phyloP scores from a whole-genome alignment of 345 rosid genomes.

The Acer yangbiense region DNA sequence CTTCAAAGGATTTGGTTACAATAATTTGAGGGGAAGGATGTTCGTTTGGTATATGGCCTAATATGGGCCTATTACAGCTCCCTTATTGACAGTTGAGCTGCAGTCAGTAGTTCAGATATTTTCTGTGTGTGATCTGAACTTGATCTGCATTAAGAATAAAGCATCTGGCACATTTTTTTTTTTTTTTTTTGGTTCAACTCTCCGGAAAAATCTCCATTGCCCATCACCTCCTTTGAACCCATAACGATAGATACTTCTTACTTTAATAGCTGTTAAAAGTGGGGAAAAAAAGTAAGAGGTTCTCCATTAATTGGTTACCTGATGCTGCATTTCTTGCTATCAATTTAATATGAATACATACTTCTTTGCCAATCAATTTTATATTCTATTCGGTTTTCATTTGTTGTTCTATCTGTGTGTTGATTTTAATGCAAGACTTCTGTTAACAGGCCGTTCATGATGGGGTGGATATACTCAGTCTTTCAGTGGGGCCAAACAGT shows the following conservation, averaged over 20 bases:
- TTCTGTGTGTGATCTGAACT: neutral
- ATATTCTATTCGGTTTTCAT: constrained; percentile 6
- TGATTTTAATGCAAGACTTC: constrained; percentile 21
- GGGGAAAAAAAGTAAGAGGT: neutral
- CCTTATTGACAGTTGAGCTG: neutral
- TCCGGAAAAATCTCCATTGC: constrained; percentile 3
- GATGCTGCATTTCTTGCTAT: neutral
- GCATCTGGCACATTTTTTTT: constrained; percentile 4
- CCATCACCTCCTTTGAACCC: neutral
- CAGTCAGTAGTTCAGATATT: constrained; percentile 1
- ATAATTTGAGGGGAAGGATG: neutral
- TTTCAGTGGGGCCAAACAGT: constrained; percentile 95
- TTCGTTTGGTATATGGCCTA: neutral
- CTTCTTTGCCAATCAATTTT: neutral
- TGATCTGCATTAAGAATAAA: neutral
- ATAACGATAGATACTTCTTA: neutral
- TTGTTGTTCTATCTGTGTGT: constrained; percentile 7
- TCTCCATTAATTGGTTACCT: neutral
- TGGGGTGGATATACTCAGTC: constrained; percentile 96
- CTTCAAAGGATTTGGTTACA: neutral
- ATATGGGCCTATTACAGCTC: neutral
- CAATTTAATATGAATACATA: neutral
- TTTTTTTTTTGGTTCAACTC: neutral
- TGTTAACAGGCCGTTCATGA: constrained; percentile 92
- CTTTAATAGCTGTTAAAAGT: neutral